Conservation (phyloP, 495 filamentous ascomycete genomes). For the Lichenothelia convexa region DNA sequence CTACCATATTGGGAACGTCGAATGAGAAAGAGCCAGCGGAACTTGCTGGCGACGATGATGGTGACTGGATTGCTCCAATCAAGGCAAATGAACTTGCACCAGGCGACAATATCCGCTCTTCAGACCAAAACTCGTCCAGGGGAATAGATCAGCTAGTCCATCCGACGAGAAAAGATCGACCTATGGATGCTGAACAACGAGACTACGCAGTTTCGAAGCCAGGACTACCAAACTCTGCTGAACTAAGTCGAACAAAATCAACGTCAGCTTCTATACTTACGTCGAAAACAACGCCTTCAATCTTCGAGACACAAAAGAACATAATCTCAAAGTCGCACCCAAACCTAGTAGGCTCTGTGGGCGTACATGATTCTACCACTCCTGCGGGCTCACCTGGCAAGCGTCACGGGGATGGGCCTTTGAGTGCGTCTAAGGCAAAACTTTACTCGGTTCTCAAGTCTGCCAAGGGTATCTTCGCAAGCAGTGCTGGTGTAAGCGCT, state of each 20-base stretch:
- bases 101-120: slow-evolving; percentile 6
- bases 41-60: slow-evolving; percentile 37
- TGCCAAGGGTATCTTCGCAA: slow-evolving; percentile 66
- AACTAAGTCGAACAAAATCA: slow-evolving; percentile 31
- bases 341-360: slow-evolving; percentile 20
- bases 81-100: slow-evolving; percentile 8
- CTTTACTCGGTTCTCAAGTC: slow-evolving; percentile 74
- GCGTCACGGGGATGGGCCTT: slow-evolving; percentile 50
- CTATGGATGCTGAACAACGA: too few relatives aligned
- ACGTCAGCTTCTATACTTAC: slow-evolving; percentile 35
- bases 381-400: slow-evolving; percentile 53
- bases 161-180: not conserved
- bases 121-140: slow-evolving; percentile 23
- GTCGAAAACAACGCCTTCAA: slow-evolving; percentile 20
- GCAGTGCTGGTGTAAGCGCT: slow-evolving; percentile 58
- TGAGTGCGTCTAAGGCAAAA: slow-evolving; percentile 77
- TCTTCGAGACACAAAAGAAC: slow-evolving; percentile 33
- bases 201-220: not conserved
- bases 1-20: not conserved
- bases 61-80: slow-evolving; percentile 60
- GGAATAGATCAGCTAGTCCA: slow-evolving; percentile 8
- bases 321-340: slow-evolving; percentile 46
- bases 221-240: slow-evolving; percentile 2
- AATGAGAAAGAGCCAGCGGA: not conserved
- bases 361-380: slow-evolving; percentile 35